Conservation (phyloP, 106 monocot species). For the Apostasia ramifera region DNA sequence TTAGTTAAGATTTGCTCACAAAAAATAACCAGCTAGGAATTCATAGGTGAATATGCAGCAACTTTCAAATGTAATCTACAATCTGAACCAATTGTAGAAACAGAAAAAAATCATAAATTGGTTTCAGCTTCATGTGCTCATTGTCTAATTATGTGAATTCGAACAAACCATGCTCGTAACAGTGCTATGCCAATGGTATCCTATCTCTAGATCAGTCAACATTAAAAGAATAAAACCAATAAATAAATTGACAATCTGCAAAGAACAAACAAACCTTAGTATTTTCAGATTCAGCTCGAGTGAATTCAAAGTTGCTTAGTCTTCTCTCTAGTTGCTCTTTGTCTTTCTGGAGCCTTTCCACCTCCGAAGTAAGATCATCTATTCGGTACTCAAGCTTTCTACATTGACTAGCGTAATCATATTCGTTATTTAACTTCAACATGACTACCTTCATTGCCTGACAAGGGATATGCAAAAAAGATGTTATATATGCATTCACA, state of each 20-base stretch:
- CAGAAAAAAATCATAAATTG: too few species aligned
- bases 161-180: background rate
- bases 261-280: background rate
- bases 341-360: slow-evolving; percentile 63
- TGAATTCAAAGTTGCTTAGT: slow-evolving; percentile 32
- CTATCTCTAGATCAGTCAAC: background rate
- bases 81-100: too few species aligned
- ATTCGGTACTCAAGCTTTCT: slow-evolving; percentile 47
- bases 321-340: slow-evolving; percentile 44
- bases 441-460: slow-evolving; percentile 82
- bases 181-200: background rate
- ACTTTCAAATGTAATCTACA: too few species aligned
- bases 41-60: too few species aligned
- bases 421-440: slow-evolving; percentile 64
- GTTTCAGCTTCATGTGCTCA: too few species aligned
- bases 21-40: too few species aligned
- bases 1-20: too few species aligned
- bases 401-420: slow-evolving; percentile 64
- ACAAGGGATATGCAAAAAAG: too few species aligned
- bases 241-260: too few species aligned
- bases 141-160: too few species aligned
- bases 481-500: too few species aligned
- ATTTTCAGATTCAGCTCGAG: slow-evolving; percentile 32
- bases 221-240: too few species aligned
- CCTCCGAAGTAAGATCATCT: slow-evolving; percentile 56